Evolutionary conservation across 2,329 filamentous ascomycete species (phyloP).

Genomic region (Trichoderma afroharzianum): DNA sequence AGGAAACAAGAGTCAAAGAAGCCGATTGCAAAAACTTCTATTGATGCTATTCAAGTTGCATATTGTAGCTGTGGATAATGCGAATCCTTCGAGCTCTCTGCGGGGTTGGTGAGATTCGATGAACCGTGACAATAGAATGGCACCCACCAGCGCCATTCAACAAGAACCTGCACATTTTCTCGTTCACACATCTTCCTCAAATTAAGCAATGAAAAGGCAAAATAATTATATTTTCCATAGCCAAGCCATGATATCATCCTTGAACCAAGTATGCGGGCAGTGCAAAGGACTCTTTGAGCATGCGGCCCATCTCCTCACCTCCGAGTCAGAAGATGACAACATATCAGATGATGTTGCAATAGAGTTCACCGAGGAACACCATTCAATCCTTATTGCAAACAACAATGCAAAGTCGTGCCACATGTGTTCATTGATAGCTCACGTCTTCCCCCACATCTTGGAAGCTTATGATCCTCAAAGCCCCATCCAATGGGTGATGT

Average conservation of each 20-base stretch:
- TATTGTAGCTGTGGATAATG: neutral
- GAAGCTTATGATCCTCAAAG: neutral
- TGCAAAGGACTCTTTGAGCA: neutral
- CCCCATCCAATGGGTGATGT: neutral
- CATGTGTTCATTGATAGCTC: neutral
- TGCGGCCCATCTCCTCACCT: neutral
- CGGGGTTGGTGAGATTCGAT: neutral
- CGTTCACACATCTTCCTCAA: neutral
- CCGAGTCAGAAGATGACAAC: neutral
- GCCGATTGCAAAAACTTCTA: neutral
- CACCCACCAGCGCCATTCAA: neutral
- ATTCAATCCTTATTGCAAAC: neutral
- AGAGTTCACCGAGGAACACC: neutral
- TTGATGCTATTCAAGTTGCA: neutral
- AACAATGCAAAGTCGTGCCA: neutral
- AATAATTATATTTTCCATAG: neutral
- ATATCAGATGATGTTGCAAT: neutral
- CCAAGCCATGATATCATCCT: neutral
- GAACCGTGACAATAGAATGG: neutral
- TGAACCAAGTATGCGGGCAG: neutral
- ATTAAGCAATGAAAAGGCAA: neutral
- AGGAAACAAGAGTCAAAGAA: neutral
- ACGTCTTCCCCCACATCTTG: neutral
- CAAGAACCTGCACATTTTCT: neutral
- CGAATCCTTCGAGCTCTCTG: neutral